Evolutionary conservation across 768 basidiomycete genomes (phyloP).

Genomic region (Psilocybe sp.): DNA sequence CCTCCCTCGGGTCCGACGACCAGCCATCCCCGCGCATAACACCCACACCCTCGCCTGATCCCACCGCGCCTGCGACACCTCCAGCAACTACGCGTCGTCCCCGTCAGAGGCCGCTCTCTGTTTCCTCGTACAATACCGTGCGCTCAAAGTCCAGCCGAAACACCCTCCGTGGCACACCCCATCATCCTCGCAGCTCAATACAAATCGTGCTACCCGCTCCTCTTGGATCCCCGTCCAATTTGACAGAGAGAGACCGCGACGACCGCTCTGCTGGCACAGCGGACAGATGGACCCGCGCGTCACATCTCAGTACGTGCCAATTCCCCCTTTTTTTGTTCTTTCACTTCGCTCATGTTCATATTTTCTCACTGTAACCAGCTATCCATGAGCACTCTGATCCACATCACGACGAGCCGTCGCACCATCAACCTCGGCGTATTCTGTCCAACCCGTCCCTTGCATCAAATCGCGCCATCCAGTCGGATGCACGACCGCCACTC

Average conservation of each 20-base stretch:
- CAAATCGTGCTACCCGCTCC: slow-evolving; percentile 71
- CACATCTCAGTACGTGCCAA: too few species aligned
- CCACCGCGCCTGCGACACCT: slow-evolving; percentile 7
- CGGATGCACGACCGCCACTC: background rate
- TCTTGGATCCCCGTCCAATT: slow-evolving; percentile 33
- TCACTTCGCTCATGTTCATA: too few species aligned
- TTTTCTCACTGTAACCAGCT: too few species aligned
- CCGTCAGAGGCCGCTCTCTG: slow-evolving; percentile 36
- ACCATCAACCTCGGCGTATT: too few species aligned
- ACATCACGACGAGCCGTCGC: too few species aligned
- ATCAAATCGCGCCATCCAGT: too few species aligned
- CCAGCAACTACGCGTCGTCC: slow-evolving; percentile 18
- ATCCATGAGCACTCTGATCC: too few species aligned
- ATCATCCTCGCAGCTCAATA: slow-evolving; percentile 56
- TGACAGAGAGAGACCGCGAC: background rate
- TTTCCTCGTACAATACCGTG: slow-evolving; percentile 33
- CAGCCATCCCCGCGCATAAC: slow-evolving; percentile 7
- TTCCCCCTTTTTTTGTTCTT: too few species aligned
- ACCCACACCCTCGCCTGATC: slow-evolving; percentile 8
- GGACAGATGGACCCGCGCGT: too few species aligned
- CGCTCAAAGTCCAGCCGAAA: slow-evolving; percentile 30
- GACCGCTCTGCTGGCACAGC: background rate
- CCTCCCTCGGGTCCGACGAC: slow-evolving; percentile 22
- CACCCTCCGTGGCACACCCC: slow-evolving; percentile 56
- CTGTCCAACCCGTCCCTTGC: too few species aligned